Evolutionary conservation across 73 alveolate genomes (phyloP).

Genomic region (Durusdinium trenchii): DNA sequence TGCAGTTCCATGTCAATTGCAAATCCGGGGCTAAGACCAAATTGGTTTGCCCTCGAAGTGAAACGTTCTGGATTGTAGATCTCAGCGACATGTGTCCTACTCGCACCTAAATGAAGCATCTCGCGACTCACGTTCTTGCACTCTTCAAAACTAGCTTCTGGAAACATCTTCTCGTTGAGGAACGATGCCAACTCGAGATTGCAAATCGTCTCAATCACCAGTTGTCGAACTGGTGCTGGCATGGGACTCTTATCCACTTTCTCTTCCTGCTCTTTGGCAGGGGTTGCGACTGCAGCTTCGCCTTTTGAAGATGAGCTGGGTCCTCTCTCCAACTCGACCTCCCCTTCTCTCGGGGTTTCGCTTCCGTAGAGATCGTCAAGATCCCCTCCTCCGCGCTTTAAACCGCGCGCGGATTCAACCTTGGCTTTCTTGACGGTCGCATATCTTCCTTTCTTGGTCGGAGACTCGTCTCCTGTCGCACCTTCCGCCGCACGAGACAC

Average conservation of each 20-base stretch:
- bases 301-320: too few relatives aligned
- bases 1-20: background rate
- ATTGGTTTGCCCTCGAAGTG: background rate
- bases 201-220: background rate
- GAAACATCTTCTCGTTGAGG: constrained; percentile 4
- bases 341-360: background rate
- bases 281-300: background rate
- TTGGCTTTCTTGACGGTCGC: background rate
- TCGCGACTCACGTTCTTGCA: background rate
- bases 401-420: too few relatives aligned
- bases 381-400: background rate
- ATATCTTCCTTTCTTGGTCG: too few relatives aligned
- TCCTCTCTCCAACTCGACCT: too few relatives aligned
- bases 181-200: too few relatives aligned
- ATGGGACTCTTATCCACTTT: background rate
- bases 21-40: background rate
- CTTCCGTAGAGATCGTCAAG: background rate
- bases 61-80: constrained; percentile 22
- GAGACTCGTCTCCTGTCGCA: too few relatives aligned
- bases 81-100: too few relatives aligned
- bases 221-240: background rate
- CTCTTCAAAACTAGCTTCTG: background rate
- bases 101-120: background rate
- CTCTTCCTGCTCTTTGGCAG: background rate
- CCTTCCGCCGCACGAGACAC: too few relatives aligned